phyloP scores from a whole-genome alignment of 148 eudicot species.

The Vaccinium corymbosum region DNA sequence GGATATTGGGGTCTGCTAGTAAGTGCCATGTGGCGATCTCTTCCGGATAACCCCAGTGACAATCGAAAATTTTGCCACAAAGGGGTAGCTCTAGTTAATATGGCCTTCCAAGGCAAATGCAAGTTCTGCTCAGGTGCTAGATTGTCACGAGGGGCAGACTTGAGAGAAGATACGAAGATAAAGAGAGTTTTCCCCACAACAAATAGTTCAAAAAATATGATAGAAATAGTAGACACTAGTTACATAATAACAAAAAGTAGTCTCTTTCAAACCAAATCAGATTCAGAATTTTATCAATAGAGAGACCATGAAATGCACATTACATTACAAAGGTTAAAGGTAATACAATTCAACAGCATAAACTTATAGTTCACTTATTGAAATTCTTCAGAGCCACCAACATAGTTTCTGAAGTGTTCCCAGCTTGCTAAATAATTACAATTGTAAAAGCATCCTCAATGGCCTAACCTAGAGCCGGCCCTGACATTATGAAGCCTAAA shows the following conservation, averaged over 20 bases:
- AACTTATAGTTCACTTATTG: not conserved
- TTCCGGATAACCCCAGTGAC: too few relatives aligned
- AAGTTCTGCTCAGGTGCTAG: not conserved
- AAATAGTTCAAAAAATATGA: not conserved
- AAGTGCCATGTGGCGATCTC: too few relatives aligned
- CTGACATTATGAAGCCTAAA: too few relatives aligned
- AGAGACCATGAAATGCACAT: not conserved
- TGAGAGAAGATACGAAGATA: not conserved
- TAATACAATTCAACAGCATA: not conserved
- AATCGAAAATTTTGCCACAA: too few relatives aligned
- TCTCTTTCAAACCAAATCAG: not conserved
- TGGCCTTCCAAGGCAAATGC: not conserved
- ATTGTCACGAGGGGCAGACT: not conserved
- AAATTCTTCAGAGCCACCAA: not conserved
- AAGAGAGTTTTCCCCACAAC: not conserved
- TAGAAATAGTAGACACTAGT: not conserved
- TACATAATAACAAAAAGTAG: not conserved
- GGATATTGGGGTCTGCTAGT: too few relatives aligned
- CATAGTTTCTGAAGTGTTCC: not conserved
- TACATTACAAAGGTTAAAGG: not conserved
- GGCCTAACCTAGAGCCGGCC: too few relatives aligned
- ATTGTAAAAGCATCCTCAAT: not conserved
- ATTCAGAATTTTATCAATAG: not conserved
- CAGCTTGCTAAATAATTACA: too few relatives aligned
- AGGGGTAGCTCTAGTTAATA: not conserved